Percentiles rank a stretch among this genome's conserved stretches.
Conservation (phyloP, 1,284 basidiomycete genomes). For the Cutaneotrichosporon sp. region DNA sequence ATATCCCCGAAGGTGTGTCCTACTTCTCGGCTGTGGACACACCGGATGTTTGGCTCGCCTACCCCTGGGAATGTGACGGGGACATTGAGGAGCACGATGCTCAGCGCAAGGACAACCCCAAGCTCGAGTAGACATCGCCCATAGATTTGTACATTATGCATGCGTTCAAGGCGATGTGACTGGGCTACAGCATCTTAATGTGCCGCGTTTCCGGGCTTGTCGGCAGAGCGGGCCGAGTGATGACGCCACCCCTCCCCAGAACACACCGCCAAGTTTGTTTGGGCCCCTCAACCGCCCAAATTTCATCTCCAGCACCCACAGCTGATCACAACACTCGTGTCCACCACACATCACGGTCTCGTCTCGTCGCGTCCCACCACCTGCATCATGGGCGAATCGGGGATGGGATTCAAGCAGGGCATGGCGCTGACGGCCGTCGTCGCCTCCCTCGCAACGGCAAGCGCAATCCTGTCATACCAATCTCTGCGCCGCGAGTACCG, state of each 20-base stretch:
- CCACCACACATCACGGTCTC: too few relatives aligned
- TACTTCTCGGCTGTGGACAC: conserved; percentile 49
- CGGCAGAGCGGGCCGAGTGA: too few relatives aligned
- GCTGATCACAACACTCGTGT: too few relatives aligned
- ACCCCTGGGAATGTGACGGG: conserved; percentile 47
- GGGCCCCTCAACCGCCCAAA: too few relatives aligned
- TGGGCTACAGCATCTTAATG: too few relatives aligned
- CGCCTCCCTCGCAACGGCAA: conserved; percentile 38
- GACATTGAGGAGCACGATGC: conserved; percentile 44
- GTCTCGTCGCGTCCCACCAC: conserved; percentile 17
- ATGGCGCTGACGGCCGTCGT: conserved; percentile 41
- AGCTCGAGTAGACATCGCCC: neutral
- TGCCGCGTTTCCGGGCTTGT: too few relatives aligned
- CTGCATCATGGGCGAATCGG: too few relatives aligned
- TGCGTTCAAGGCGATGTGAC: too few relatives aligned
- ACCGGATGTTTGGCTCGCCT: conserved; percentile 48
- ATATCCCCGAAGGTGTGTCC: conserved; percentile 55
- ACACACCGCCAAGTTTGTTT: too few relatives aligned
- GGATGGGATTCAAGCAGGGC: conserved; percentile 20
- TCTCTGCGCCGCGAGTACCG: conserved; percentile 40
- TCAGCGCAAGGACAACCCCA: conserved; percentile 32
- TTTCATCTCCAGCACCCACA: too few relatives aligned
- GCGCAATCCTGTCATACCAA: conserved; percentile 44
- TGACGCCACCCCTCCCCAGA: too few relatives aligned
- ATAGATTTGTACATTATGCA: too few relatives aligned